Conservation (phyloP, 768 basidiomycete genomes). For the Omphalotus guepiniiformis region DNA sequence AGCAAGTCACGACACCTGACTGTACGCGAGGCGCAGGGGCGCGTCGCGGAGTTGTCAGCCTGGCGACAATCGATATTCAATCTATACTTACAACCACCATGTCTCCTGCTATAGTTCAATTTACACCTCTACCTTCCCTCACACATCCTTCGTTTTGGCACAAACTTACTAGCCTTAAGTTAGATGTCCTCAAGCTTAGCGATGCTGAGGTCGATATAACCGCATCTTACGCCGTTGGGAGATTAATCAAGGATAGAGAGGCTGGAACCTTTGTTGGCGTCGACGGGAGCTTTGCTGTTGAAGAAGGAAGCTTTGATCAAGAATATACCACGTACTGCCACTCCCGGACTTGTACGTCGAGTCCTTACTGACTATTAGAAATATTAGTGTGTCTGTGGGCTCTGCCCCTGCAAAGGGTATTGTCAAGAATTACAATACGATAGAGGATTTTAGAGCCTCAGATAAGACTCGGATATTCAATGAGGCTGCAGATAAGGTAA, state of each 20-base stretch:
- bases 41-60: background rate
- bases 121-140: conserved; percentile 81
- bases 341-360: conserved; percentile 5
- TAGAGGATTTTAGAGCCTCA: conserved; percentile 90
- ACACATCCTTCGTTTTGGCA: conserved; percentile 95
- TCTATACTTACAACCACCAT: conserved; percentile 29
- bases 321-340: conserved; percentile 37
- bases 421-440: conserved; percentile 94
- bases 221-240: conserved; percentile 69
- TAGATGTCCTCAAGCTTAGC: conserved; percentile 83
- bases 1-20: too few species aligned
- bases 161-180: conserved; percentile 80
- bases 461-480: conserved; percentile 90
- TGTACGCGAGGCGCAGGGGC: too few species aligned
- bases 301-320: conserved; percentile 58
- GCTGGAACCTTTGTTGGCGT: conserved; percentile 63
- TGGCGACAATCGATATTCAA: too few species aligned
- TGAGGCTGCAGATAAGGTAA: conserved; percentile 60
- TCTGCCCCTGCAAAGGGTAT: conserved; percentile 55
- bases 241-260: conserved; percentile 71
- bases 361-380: conserved; percentile 8
- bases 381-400: conserved; percentile 39
- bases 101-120: conserved; percentile 67
- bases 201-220: conserved; percentile 61
- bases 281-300: conserved; percentile 61